phyloP scores from a whole-genome alignment of 2,329 filamentous ascomycete genomes.

The Trichothecium sympodiale region DNA sequence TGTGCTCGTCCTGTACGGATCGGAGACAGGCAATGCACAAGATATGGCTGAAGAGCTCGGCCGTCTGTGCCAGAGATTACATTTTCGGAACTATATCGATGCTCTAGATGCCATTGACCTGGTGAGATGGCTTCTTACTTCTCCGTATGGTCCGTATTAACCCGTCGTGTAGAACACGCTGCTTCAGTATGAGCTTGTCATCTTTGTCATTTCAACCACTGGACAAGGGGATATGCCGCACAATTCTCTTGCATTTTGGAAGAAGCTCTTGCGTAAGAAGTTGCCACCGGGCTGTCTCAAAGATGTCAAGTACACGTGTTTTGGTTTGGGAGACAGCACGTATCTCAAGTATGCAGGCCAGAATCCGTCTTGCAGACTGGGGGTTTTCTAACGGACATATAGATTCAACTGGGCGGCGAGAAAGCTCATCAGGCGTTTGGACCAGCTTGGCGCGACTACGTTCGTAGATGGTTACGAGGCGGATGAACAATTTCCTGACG shows the following conservation, averaged over 20 bases:
- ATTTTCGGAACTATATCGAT: slow-evolving; percentile 63
- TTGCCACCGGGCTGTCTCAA: slow-evolving; percentile 60
- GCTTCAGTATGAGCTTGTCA: slow-evolving; percentile 43
- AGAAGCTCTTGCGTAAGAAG: slow-evolving; percentile 66
- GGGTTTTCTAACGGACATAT: not conserved
- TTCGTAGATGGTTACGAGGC: slow-evolving; percentile 74
- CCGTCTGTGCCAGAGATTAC: slow-evolving; percentile 61
- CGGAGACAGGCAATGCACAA: slow-evolving; percentile 89
- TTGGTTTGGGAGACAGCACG: slow-evolving; percentile 89
- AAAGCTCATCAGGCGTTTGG: slow-evolving; percentile 74
- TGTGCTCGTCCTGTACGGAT: slow-evolving; percentile 74
- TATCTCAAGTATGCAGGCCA: slow-evolving; percentile 62
- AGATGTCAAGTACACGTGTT: slow-evolving; percentile 65
- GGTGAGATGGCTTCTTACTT: slow-evolving; percentile 39
- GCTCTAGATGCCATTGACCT: slow-evolving; percentile 69
- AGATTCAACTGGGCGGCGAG: slow-evolving; percentile 90
- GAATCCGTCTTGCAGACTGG: not conserved
- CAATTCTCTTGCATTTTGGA: slow-evolving; percentile 79
- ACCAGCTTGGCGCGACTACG: slow-evolving; percentile 70
- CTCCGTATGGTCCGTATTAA: not conserved
- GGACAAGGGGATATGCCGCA: slow-evolving; percentile 88
- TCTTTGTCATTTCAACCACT: slow-evolving; percentile 84
- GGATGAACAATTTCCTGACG: slow-evolving; percentile 88
- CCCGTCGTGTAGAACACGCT: slow-evolving; percentile 32
- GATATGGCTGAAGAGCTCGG: slow-evolving; percentile 83